Evolutionary conservation across 371 early-diverging fungal genomes (phyloP).

Genomic region (Syncephalis plumigaleata): DNA sequence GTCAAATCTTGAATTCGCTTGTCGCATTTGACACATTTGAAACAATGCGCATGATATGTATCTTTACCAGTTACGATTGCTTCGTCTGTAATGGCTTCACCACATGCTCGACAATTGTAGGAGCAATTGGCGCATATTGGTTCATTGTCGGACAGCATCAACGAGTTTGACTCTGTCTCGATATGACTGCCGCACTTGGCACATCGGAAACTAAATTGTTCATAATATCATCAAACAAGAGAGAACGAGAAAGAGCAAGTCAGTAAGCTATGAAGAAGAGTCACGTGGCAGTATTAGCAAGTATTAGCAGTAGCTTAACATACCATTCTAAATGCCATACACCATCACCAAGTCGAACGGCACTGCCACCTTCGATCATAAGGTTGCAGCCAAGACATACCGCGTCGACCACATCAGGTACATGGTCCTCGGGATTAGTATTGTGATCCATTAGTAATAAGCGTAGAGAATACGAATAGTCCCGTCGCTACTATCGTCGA

Average conservation of each 20-base stretch:
- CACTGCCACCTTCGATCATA: constrained; percentile 61
- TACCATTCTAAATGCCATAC: constrained; percentile 71
- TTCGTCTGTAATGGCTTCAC: constrained; percentile 66
- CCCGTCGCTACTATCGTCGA: too few relatives aligned
- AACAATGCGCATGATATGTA: constrained; percentile 23
- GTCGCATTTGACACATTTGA: constrained; percentile 13
- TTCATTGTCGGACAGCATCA: constrained; percentile 64
- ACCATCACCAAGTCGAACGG: constrained; percentile 72
- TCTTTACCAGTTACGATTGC: constrained; percentile 67
- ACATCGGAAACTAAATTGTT: constrained; percentile 42
- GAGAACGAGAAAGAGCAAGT: background rate
- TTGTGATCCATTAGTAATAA: background rate
- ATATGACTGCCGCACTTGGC: constrained; percentile 56
- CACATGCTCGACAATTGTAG: constrained; percentile 65
- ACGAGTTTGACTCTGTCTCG: constrained; percentile 58
- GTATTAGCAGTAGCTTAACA: too few relatives aligned
- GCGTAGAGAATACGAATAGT: too few relatives aligned
- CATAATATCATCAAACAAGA: background rate
- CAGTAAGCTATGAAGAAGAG: background rate
- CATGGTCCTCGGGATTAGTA: constrained; percentile 14
- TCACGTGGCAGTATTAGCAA: background rate
- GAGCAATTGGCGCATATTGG: constrained; percentile 80
- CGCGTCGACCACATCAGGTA: constrained; percentile 15
- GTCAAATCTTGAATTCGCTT: constrained; percentile 1
- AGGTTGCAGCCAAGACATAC: constrained; percentile 52